Evolutionary conservation across 164 flowering plant species (phyloP), one percentile per base, ranked within the genome.

Genomic region (Malania oleifera): DNA sequence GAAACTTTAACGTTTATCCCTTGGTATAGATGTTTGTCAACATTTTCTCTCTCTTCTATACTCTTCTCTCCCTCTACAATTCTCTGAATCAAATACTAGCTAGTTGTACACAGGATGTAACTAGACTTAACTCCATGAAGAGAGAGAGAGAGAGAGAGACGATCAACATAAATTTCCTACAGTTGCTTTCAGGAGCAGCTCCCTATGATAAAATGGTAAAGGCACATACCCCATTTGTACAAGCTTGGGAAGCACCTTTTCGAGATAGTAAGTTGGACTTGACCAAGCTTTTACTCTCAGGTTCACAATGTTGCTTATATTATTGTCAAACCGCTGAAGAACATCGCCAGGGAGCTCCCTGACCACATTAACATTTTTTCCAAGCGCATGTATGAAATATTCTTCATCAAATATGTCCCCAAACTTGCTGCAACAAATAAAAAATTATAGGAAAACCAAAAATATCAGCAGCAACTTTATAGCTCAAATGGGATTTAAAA

Each of bases 211-310:
- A 40, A 28, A 43, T 0, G 22, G 0, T 17, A 43, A 53, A 20
- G 62, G 41, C 44, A 23, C 79, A 55, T 80, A 93, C 99, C 93
- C 74, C 74, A 84, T 26, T 54, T 70, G 61, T 64, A 65, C 14
- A 60, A 88, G 77, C 78, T 81, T 80, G 34, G 99, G 97, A 54
- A 86, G 81, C 43, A 93, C 99, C 73, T 77, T 86, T 18, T 82
- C 76, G 22, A 82, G 67, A 71, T 93, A 93, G 73, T 90, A 69
- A 7, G 69, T 66, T 31, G 92, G 77, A 63, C 84, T 86, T 29
- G 99, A 88, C 99, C 97, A 93, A 56, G 70, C 97, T 67, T 88
- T 88, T 35, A 93, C 83, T 72, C 96, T 82, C 74, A 90, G 71
- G 60, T 88, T 90, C 27, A 81, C 80, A 50, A 93, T 90, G 75